phyloP scores from a whole-genome alignment of 75 land plant genomes.

The Pinus tabuliformis region DNA sequence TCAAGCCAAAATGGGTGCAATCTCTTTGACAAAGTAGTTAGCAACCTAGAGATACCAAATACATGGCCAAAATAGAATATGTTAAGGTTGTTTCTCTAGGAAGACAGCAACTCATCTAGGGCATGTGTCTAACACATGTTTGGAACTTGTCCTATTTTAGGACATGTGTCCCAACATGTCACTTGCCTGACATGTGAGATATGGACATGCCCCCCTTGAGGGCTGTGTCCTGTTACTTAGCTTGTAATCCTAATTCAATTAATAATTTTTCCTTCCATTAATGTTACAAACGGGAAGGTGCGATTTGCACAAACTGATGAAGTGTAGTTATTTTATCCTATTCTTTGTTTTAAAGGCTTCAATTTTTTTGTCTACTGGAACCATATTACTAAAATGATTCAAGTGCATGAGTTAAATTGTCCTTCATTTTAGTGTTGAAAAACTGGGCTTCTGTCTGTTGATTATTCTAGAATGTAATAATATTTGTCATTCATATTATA shows the following conservation, averaged over 20 bases:
- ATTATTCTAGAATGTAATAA: background rate
- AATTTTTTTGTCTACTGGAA: background rate
- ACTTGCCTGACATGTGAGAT: no score
- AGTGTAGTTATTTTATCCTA: background rate
- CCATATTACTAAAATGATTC: background rate
- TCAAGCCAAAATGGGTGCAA: no score
- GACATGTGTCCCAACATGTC: no score
- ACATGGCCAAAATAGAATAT: no score
- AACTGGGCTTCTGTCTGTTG: background rate
- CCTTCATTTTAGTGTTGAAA: background rate
- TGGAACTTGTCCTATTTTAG: no score
- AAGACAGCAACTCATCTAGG: no score
- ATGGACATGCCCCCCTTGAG: no score
- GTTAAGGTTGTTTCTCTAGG: no score
- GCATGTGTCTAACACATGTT: no score
- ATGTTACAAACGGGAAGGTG: background rate
- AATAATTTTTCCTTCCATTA: background rate
- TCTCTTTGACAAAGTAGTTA: no score
- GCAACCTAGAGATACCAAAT: no score
- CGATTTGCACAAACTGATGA: background rate
- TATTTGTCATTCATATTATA: background rate
- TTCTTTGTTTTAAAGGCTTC: background rate
- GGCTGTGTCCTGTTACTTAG: no score
- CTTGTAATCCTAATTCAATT: background rate
- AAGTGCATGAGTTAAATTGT: background rate